Conservation (phyloP, 2,329 filamentous ascomycete genomes). For the Penicillium sclerotiorum region DNA sequence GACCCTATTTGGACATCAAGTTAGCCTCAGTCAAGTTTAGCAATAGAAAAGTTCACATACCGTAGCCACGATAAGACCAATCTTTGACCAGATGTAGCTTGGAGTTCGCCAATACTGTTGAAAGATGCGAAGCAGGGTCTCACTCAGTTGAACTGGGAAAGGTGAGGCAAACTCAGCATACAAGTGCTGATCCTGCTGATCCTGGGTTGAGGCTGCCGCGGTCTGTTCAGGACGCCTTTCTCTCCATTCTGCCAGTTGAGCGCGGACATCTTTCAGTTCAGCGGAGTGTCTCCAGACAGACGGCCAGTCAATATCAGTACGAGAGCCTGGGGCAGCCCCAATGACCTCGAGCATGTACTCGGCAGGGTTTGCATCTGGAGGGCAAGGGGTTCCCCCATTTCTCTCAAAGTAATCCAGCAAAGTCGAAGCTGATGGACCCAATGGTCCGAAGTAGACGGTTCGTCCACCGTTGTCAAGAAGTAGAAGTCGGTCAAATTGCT, state of each 20-base stretch:
- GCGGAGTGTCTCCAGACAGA: conserved; percentile 59
- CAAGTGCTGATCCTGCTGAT: conserved; percentile 45
- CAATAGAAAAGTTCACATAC: not conserved
- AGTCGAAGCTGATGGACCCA: conserved; percentile 59
- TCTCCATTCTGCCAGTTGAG: conserved; percentile 45
- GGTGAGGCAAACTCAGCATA: conserved; percentile 55
- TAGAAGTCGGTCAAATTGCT: conserved; percentile 69
- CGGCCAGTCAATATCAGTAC: conserved; percentile 55
- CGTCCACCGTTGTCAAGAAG: conserved; percentile 65
- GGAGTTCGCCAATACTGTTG: conserved; percentile 88
- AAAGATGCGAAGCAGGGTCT: conserved; percentile 72
- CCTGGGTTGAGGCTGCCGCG: not conserved
- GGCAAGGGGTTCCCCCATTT: conserved; percentile 63
- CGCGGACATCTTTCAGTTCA: conserved; percentile 54
- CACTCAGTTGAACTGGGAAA: conserved; percentile 64
- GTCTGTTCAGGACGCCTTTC: not conserved
- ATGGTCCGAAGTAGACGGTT: conserved; percentile 68
- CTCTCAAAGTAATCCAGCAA: conserved; percentile 64
- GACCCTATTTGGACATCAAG: conserved; percentile 34
- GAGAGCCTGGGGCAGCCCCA: conserved; percentile 60
- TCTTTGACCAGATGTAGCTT: conserved; percentile 82
- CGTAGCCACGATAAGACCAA: conserved; percentile 43
- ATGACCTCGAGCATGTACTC: conserved; percentile 63
- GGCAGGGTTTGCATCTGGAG: conserved; percentile 66
- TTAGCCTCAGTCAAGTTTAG: conserved; percentile 23